Percentiles rank a stretch among this genome's conserved stretches.
Evolutionary conservation across 257 asterid genomes (phyloP).

Genomic region (Haberlea rhodopensis): DNA sequence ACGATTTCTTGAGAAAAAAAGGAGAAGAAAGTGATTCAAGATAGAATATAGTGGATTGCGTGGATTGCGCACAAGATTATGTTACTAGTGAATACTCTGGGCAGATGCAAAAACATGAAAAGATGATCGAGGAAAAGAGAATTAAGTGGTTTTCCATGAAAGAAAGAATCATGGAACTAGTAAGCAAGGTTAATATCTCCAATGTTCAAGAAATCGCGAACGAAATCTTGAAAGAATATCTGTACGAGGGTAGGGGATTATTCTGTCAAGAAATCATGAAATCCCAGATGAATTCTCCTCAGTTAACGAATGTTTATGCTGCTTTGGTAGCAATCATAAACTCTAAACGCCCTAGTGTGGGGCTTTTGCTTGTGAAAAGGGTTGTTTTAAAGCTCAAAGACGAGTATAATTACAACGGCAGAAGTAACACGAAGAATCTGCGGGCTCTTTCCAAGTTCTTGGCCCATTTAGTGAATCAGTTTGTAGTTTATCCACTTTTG

Average conservation of each 20-base stretch:
- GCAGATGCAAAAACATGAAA: neutral
- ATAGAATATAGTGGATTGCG: neutral
- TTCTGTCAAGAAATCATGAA: conserved; percentile 33
- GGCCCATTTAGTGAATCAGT: conserved; percentile 37
- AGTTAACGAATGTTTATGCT: conserved; percentile 29
- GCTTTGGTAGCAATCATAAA: conserved; percentile 34
- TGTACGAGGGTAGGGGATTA: conserved; percentile 23
- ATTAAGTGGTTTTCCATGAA: conserved; percentile 25
- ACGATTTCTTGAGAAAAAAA: too few relatives aligned
- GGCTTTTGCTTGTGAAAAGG: conserved; percentile 31
- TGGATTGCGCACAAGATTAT: neutral
- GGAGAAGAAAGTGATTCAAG: too few relatives aligned
- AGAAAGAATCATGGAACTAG: conserved; percentile 17
- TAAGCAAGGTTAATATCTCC: conserved; percentile 10
- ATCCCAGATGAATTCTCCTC: conserved; percentile 29
- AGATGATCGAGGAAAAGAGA: neutral
- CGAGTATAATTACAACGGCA: conserved; percentile 9
- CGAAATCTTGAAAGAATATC: conserved; percentile 19
- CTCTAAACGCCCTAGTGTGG: conserved; percentile 30
- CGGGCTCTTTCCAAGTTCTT: conserved; percentile 19
- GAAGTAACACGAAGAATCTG: conserved; percentile 16
- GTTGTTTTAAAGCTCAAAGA: conserved; percentile 26
- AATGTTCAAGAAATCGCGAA: conserved; percentile 23
- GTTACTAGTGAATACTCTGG: neutral
- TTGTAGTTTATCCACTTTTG: conserved; percentile 24